phyloP scores from a whole-genome alignment of 2,329 filamentous ascomycete genomes.

The Colletotrichum tabaci region DNA sequence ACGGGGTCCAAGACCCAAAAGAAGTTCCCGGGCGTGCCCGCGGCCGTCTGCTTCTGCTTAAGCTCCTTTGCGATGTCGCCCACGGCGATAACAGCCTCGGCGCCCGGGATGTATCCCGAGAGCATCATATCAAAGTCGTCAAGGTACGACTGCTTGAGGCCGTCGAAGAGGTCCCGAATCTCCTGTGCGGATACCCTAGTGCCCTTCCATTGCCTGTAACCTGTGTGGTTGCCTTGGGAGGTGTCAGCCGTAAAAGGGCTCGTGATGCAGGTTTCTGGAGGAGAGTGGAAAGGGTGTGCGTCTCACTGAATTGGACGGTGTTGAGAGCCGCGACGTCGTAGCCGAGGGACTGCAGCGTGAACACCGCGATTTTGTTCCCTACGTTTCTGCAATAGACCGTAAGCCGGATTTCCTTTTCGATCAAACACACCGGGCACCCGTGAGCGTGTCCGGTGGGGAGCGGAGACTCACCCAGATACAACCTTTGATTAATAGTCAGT shows the following conservation, averaged over 20 bases:
- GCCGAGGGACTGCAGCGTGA: slow-evolving; percentile 92
- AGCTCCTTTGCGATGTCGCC: slow-evolving; percentile 88
- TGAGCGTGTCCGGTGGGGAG: background rate
- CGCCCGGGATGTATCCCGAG: slow-evolving; percentile 93
- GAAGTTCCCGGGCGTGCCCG: slow-evolving; percentile 77
- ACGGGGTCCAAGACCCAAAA: slow-evolving; percentile 99
- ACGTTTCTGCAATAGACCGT: slow-evolving; percentile 78
- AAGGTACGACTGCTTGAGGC: slow-evolving; percentile 86
- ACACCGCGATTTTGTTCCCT: slow-evolving; percentile 96
- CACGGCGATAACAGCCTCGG: slow-evolving; percentile 85
- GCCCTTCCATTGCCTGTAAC: slow-evolving; percentile 90
- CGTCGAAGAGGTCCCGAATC: slow-evolving; percentile 87
- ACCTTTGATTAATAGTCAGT: slow-evolving; percentile 52
- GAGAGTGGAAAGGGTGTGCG: slow-evolving; percentile 9
- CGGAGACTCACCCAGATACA: slow-evolving; percentile 58
- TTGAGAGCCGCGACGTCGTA: slow-evolving; percentile 96
- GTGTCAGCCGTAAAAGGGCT: slow-evolving; percentile 4
- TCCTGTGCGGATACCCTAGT: slow-evolving; percentile 86
- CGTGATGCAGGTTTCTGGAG: background rate
- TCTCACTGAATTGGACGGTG: slow-evolving; percentile 94
- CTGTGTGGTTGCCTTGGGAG: slow-evolving; percentile 90
- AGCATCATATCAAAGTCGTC: slow-evolving; percentile 95
- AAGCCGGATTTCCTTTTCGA: background rate
- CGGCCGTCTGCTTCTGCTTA: slow-evolving; percentile 72
- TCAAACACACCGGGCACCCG: background rate